Evolutionary conservation across 2,329 filamentous ascomycete species (phyloP).

Genomic region (Nemania serpens): DNA sequence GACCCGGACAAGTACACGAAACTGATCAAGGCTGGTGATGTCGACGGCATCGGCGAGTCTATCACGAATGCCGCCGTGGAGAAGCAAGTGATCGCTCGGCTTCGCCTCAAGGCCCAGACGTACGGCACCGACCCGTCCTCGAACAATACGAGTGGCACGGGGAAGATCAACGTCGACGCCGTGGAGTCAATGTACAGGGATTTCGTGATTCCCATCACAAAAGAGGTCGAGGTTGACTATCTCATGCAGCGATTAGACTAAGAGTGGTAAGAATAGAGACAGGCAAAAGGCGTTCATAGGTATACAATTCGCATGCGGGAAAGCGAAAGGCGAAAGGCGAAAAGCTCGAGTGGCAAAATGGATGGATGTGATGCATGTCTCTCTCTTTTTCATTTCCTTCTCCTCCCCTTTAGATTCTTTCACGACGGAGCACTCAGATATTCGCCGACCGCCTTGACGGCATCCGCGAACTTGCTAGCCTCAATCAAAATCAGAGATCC

Average conservation of each 20-base stretch:
- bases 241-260: slow-evolving; percentile 84
- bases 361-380: slow-evolving; percentile 9
- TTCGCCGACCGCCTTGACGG: slow-evolving; percentile 75
- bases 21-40: slow-evolving; percentile 81
- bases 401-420: slow-evolving; percentile 42
- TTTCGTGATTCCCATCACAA: slow-evolving; percentile 96
- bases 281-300: slow-evolving; percentile 18
- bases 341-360: neutral
- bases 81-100: slow-evolving; percentile 83
- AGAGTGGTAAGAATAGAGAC: slow-evolving; percentile 16
- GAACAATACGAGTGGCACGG: slow-evolving; percentile 57
- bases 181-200: slow-evolving; percentile 90
- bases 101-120: slow-evolving; percentile 86
- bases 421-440: slow-evolving; percentile 64
- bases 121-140: slow-evolving; percentile 89
- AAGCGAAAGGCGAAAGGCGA: neutral
- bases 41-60: slow-evolving; percentile 80
- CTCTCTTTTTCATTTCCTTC: slow-evolving; percentile 1
- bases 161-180: slow-evolving; percentile 90
- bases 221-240: slow-evolving; percentile 97
- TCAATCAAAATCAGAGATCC: slow-evolving; percentile 90
- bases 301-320: slow-evolving; percentile 13
- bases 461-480: slow-evolving; percentile 72
- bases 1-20: slow-evolving; percentile 80
- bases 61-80: slow-evolving; percentile 92